Percentiles rank a stretch among this genome's conserved stretches.
Evolutionary conservation across 306 rosid genomes (phyloP).

Genomic region (Senna siamea): DNA sequence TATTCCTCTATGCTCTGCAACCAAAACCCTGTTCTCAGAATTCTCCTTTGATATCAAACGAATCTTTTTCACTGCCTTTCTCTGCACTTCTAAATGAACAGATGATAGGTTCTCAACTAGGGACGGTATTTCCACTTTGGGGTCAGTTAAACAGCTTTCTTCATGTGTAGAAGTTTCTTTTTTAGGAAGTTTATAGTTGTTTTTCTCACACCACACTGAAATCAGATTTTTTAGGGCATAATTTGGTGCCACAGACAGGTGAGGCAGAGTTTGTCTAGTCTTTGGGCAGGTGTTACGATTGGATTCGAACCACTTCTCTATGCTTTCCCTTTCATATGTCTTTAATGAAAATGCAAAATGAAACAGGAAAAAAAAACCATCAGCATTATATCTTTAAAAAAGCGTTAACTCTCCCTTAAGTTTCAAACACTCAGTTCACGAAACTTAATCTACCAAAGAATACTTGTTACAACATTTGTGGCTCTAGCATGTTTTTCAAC

Average conservation of each 20-base stretch:
- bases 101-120: slow-evolving; percentile 62
- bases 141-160: slow-evolving; percentile 41
- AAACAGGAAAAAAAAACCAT: not conserved
- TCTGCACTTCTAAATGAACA: slow-evolving; percentile 55
- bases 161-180: slow-evolving; percentile 39
- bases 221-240: slow-evolving; percentile 62
- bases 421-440: not conserved
- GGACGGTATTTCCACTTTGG: slow-evolving; percentile 52
- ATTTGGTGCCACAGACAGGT: slow-evolving; percentile 46
- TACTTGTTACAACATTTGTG: not conserved
- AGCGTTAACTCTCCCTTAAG: not conserved
- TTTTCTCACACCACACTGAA: slow-evolving; percentile 68
- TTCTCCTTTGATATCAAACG: slow-evolving; percentile 82
- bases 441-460: slow-evolving; percentile 13
- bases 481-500: not conserved
- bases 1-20: slow-evolving; percentile 77
- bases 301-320: slow-evolving; percentile 76
- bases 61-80: slow-evolving; percentile 71
- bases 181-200: slow-evolving; percentile 60
- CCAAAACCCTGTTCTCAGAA: slow-evolving; percentile 68
- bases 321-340: slow-evolving; percentile 91
- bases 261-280: slow-evolving; percentile 43
- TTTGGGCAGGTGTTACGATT: slow-evolving; percentile 61
- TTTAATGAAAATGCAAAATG: slow-evolving; percentile 28
- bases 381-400: not conserved